Conservation (phyloP, 768 basidiomycete genomes). For the Suillus brevipes region DNA sequence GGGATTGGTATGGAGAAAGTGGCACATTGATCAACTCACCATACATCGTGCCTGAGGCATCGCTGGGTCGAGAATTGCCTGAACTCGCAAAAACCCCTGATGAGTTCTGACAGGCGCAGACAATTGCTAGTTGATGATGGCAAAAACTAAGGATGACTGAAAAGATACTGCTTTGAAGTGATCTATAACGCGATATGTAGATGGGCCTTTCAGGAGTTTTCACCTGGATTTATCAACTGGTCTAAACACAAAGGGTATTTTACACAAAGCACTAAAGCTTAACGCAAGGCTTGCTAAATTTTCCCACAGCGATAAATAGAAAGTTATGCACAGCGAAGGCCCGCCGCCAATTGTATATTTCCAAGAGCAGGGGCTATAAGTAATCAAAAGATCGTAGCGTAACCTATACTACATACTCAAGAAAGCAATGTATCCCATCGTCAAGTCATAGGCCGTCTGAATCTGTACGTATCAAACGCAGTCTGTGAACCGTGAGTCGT, state of each 20-base stretch:
- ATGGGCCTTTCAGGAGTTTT: neutral
- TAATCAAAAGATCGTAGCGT: constrained; percentile 9
- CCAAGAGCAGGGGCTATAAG: constrained; percentile 5
- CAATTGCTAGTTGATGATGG: neutral
- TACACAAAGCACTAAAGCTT: constrained; percentile 27
- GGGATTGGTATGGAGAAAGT: neutral
- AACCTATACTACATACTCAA: constrained; percentile 21
- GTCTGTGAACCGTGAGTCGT: constrained; percentile 25
- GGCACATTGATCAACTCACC: neutral
- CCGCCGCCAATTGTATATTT: constrained; percentile 12
- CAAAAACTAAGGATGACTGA: neutral
- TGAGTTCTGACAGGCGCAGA: neutral
- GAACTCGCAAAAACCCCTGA: neutral
- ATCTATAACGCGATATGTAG: neutral
- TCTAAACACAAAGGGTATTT: neutral
- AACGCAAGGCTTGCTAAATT: neutral
- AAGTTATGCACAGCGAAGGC: constrained; percentile 12
- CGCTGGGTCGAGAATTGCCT: neutral
- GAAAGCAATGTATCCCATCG: constrained; percentile 10
- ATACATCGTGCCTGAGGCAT: neutral
- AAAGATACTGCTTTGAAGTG: neutral
- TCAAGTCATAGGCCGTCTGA: constrained; percentile 15
- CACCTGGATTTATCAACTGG: neutral
- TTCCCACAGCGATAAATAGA: constrained; percentile 6
- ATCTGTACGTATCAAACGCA: constrained; percentile 16